Evolutionary conservation across 169 alveolate species (phyloP).

Genomic region (Plasmodium knowlesi): DNA sequence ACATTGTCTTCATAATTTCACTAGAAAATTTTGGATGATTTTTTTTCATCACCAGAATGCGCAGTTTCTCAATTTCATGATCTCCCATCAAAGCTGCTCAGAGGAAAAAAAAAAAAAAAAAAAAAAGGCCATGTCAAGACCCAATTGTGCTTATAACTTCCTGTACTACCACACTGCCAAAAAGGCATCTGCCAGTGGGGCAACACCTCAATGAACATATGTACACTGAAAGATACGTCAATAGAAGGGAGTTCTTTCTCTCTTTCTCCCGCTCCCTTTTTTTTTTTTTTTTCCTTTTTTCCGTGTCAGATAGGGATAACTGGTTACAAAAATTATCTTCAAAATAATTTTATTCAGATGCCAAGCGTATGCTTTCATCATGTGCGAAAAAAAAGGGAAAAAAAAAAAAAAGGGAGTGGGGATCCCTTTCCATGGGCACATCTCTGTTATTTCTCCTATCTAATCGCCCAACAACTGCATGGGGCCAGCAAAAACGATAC

Average conservation of each 20-base stretch:
- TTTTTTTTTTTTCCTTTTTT: conserved; percentile 4
- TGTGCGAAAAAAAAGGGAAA: conserved; percentile 19
- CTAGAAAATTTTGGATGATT: conserved; percentile 32
- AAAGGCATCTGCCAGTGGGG: not conserved
- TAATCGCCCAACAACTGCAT: not conserved
- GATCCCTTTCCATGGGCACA: not conserved
- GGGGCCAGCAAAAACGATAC: not conserved
- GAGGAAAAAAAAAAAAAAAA: not conserved
- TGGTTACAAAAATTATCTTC: conserved; percentile 67
- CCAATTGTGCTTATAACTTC: not conserved
- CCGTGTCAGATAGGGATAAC: conserved; percentile 74
- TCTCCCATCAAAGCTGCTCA: conserved; percentile 26
- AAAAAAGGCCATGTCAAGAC: too few species aligned
- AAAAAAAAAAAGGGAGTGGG: not conserved
- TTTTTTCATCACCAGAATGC: conserved; percentile 10
- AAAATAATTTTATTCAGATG: conserved; percentile 68
- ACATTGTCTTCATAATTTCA: conserved; percentile 42
- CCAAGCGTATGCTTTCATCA: conserved; percentile 75
- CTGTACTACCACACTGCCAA: not conserved
- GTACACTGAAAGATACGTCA: not conserved
- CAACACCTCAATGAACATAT: not conserved
- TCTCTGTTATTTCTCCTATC: not conserved
- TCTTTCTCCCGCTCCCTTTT: not conserved
- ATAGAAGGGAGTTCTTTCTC: not conserved
- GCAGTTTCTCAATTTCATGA: conserved; percentile 7